Evolutionary conservation across 73 alveolate species (phyloP).

Genomic region (Paramecium octaurelia): DNA sequence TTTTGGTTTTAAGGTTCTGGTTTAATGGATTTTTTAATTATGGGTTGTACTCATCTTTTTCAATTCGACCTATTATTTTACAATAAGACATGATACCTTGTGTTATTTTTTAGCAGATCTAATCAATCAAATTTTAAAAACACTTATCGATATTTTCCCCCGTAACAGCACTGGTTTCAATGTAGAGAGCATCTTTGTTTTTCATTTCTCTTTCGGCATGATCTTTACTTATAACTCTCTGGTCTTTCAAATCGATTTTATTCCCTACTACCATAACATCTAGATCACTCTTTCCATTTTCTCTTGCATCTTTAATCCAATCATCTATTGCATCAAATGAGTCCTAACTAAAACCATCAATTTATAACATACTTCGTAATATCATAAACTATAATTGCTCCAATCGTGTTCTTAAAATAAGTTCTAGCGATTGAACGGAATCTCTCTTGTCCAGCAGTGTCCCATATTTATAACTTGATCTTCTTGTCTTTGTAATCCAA

Average conservation of each 20-base stretch:
- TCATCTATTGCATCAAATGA: slow-evolving; percentile 66
- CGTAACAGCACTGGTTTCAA: slow-evolving; percentile 6
- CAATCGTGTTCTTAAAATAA: slow-evolving; percentile 78
- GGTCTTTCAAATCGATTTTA: slow-evolving; percentile 69
- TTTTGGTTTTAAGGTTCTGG: background rate
- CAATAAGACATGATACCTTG: background rate
- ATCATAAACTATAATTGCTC: slow-evolving; percentile 83
- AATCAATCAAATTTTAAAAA: background rate
- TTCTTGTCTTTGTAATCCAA: slow-evolving; percentile 71
- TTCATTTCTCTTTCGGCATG: background rate
- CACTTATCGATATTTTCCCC: slow-evolving; percentile 8
- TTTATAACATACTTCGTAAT: slow-evolving; percentile 56
- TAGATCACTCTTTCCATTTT: slow-evolving; percentile 73
- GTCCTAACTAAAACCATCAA: slow-evolving; percentile 60
- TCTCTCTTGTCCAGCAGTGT: slow-evolving; percentile 89
- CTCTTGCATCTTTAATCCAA: slow-evolving; percentile 87
- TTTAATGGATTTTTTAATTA: background rate
- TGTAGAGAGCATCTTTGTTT: background rate
- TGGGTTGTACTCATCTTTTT: background rate
- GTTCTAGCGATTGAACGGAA: background rate
- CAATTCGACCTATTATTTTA: background rate
- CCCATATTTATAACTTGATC: slow-evolving; percentile 87
- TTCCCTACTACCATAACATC: slow-evolving; percentile 75
- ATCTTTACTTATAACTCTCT: slow-evolving; percentile 54
- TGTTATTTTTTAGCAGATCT: background rate